These are phyloP conservation scores for Cladophialophora immunda DNA, from an alignment of 2,329 filamentous ascomycete species.

Conservation along the genomic window DNA sequence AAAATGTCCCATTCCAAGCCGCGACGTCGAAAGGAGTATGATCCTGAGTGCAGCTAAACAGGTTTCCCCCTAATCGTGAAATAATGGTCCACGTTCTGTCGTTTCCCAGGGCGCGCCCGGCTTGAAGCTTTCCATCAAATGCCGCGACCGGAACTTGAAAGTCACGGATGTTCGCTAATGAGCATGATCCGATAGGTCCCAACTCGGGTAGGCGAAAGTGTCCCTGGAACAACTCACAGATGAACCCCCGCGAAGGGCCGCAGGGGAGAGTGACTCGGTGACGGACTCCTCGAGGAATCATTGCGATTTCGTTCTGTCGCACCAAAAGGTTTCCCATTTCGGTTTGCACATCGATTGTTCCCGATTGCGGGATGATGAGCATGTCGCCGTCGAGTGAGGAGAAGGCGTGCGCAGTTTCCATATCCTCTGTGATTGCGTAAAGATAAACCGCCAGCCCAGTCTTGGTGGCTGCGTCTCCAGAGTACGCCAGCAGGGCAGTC, in stretches of 20 bases:
- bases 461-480: constrained; percentile 66
- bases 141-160: constrained; percentile 69
- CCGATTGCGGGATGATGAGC: constrained; percentile 71
- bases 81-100: constrained; percentile 62
- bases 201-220: constrained; percentile 73
- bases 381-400: constrained; percentile 73
- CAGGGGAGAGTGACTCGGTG: constrained; percentile 66
- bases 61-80: constrained; percentile 68
- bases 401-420: constrained; percentile 63
- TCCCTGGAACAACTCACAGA: constrained; percentile 71
- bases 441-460: constrained; percentile 65
- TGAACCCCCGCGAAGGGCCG: constrained; percentile 70
- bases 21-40: constrained; percentile 77
- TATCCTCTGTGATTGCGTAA: constrained; percentile 64
- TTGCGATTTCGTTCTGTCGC: constrained; percentile 72
- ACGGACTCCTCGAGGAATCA: constrained; percentile 72
- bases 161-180: constrained; percentile 71
- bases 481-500: constrained; percentile 63
- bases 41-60: constrained; percentile 68
- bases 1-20: constrained; percentile 75
- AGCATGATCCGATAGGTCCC: constrained; percentile 71
- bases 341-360: constrained; percentile 72
- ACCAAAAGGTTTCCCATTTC: constrained; percentile 72
- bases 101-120: constrained; percentile 16
- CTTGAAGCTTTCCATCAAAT: constrained; percentile 60